These are phyloP conservation scores for Xylariaceae sp. DNA, from an alignment of 2,329 filamentous ascomycete species.

Conservation along the genomic window DNA sequence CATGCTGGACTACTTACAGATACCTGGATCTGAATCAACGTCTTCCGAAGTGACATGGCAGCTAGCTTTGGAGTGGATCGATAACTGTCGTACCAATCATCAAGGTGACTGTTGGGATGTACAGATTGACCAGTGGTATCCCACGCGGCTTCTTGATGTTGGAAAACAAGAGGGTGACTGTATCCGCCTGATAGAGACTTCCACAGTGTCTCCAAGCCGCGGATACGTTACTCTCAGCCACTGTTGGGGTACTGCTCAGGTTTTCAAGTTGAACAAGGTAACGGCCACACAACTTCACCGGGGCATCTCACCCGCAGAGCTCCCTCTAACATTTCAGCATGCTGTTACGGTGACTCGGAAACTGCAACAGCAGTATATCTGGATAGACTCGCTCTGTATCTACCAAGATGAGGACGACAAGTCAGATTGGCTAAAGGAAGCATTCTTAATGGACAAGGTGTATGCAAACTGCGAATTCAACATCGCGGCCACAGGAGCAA, in stretches of 20 bases:
- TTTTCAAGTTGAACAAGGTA: background rate
- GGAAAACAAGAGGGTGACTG: background rate
- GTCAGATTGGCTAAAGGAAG: slow-evolving; percentile 19
- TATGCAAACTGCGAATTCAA: slow-evolving; percentile 13
- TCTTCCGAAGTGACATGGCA: background rate
- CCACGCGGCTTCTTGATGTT: background rate
- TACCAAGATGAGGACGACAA: slow-evolving; percentile 17
- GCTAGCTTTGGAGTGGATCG: background rate
- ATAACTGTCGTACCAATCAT: background rate
- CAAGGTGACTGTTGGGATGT: background rate
- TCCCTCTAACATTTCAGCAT: slow-evolving; percentile 11
- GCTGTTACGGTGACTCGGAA: slow-evolving; percentile 8
- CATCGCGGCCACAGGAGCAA: slow-evolving; percentile 8
- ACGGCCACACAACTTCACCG: background rate
- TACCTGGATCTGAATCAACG: background rate
- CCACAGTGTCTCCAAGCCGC: background rate
- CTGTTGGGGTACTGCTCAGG: slow-evolving; percentile 7
- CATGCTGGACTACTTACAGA: background rate
- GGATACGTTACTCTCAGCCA: slow-evolving; percentile 12
- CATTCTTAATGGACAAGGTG: slow-evolving; percentile 7
- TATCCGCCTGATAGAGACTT: background rate
- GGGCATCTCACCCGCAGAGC: background rate
- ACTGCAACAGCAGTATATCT: slow-evolving; percentile 16
- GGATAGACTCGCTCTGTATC: slow-evolving; percentile 30
- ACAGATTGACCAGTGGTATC: background rate